Conservation (phyloP, 2,329 filamentous ascomycete genomes). For the Microthyrium microscopicum region DNA sequence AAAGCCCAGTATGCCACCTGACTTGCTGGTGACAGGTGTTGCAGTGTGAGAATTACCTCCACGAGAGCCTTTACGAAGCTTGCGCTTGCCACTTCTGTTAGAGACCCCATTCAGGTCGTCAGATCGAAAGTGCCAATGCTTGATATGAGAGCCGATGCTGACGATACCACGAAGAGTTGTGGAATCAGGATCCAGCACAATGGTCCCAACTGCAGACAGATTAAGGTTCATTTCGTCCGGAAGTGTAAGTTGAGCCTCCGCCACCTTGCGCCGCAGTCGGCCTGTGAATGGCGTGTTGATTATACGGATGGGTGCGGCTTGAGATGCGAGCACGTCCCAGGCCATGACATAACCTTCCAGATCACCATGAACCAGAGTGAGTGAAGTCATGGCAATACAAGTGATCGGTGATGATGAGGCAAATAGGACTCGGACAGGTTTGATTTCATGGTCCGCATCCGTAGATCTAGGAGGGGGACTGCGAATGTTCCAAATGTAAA, state of each 20-base stretch:
- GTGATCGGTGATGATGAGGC: slow-evolving; percentile 84
- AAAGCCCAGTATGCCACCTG: slow-evolving; percentile 45
- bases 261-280: slow-evolving; percentile 58
- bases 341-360: slow-evolving; percentile 90
- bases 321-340: slow-evolving; percentile 89
- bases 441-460: slow-evolving; percentile 40
- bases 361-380: slow-evolving; percentile 84
- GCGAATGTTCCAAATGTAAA: slow-evolving; percentile 75
- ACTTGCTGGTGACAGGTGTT: slow-evolving; percentile 24
- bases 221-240: slow-evolving; percentile 54
- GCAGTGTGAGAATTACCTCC: slow-evolving; percentile 40
- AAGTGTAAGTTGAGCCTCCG: slow-evolving; percentile 46
- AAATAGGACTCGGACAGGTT: slow-evolving; percentile 64
- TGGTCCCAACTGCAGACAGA: slow-evolving; percentile 66
- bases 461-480: slow-evolving; percentile 39
- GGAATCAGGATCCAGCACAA: slow-evolving; percentile 75
- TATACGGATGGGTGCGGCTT: slow-evolving; percentile 60
- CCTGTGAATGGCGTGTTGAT: slow-evolving; percentile 73
- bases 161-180: slow-evolving; percentile 74
- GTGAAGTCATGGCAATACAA: slow-evolving; percentile 62
- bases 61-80: slow-evolving; percentile 50
- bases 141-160: slow-evolving; percentile 69
- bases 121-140: slow-evolving; percentile 93
- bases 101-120: slow-evolving; percentile 44
- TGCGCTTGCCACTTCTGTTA: slow-evolving; percentile 62